These are phyloP conservation scores for Torrubiella hemipterigena DNA, from an alignment of 2,329 filamentous ascomycete genomes.

Conservation along the genomic window DNA sequence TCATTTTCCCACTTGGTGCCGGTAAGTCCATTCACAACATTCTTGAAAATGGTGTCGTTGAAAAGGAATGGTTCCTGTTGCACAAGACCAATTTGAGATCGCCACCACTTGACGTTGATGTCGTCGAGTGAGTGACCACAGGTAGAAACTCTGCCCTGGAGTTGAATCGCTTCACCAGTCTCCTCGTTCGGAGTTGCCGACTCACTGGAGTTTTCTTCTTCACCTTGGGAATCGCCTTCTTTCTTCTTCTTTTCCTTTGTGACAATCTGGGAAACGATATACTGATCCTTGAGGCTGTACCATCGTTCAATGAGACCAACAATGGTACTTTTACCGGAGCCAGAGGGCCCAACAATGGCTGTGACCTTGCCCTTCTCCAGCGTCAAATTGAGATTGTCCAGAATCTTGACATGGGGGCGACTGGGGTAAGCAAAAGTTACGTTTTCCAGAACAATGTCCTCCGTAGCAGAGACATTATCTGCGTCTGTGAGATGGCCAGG, in stretches of 20 bases:
- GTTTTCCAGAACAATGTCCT: constrained; percentile 38
- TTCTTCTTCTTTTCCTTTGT: constrained; percentile 23
- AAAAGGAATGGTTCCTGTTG: constrained; percentile 60
- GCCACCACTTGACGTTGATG: constrained; percentile 52
- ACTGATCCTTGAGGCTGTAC: constrained; percentile 50
- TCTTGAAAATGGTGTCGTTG: constrained; percentile 51
- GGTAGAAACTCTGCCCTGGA: constrained; percentile 36
- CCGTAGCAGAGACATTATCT: constrained; percentile 22
- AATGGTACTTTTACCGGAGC: constrained; percentile 64
- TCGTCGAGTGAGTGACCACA: constrained; percentile 40
- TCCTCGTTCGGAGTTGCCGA: constrained; percentile 12
- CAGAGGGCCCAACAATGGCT: constrained; percentile 62
- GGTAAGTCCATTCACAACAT: constrained; percentile 48
- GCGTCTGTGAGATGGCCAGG: constrained; percentile 22
- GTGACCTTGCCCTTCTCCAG: constrained; percentile 56
- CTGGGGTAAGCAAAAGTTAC: constrained; percentile 65
- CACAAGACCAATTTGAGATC: constrained; percentile 50
- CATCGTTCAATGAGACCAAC: constrained; percentile 60
- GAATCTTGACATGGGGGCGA: constrained; percentile 49
- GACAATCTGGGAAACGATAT: constrained; percentile 29
- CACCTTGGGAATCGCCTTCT: constrained; percentile 12
- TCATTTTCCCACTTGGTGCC: constrained; percentile 40
- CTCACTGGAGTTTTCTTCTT: constrained; percentile 16
- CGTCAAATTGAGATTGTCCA: constrained; percentile 44
- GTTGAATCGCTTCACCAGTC: constrained; percentile 28